These are phyloP conservation scores for Pichia heedii DNA, from an alignment of 805 yeast species.

Conservation along the genomic window DNA sequence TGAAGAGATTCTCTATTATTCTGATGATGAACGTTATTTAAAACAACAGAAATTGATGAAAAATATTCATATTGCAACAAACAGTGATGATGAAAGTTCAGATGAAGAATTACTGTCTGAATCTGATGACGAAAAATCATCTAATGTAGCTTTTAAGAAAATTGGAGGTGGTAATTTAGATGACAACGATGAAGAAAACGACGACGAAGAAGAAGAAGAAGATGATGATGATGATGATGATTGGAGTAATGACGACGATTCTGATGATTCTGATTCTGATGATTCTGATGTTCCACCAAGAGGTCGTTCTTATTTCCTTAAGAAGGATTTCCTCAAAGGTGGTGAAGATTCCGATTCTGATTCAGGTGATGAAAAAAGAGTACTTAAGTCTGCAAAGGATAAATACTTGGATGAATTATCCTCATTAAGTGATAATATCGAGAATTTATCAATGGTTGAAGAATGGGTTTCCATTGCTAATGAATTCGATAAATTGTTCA, in stretches of 20 bases:
- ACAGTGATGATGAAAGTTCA: slow-evolving; percentile 3
- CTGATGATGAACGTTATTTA: slow-evolving; percentile 47
- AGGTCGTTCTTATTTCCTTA: slow-evolving; percentile 50
- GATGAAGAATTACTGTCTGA: slow-evolving; percentile 9
- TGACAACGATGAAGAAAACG: slow-evolving; percentile 2
- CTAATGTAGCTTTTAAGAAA: slow-evolving; percentile 1
- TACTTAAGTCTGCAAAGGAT: slow-evolving; percentile 89
- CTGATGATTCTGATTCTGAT: slow-evolving; percentile 32
- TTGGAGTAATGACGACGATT: slow-evolving; percentile 16
- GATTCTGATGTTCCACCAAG: slow-evolving; percentile 37
- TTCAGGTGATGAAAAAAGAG: slow-evolving; percentile 61
- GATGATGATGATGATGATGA: slow-evolving; percentile 30
- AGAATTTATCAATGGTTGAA: slow-evolving; percentile 54
- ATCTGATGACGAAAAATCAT: slow-evolving; percentile 6
- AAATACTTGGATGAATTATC: slow-evolving; percentile 84
- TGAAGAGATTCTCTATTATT: slow-evolving; percentile 43
- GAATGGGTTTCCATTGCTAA: slow-evolving; percentile 72
- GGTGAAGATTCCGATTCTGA: slow-evolving; percentile 31
- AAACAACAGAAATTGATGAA: slow-evolving; percentile 16
- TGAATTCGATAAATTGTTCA: slow-evolving; percentile 73
- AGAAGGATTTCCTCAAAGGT: slow-evolving; percentile 39
- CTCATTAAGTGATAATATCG: slow-evolving; percentile 54
- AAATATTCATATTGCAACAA: slow-evolving; percentile 4
- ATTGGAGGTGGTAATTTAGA: slow-evolving; percentile 1
- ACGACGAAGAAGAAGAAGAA: slow-evolving; percentile 3